Base-by-base conservation (phyloP, 345 rosid genomes). In the Geranium brycei region DNA sequence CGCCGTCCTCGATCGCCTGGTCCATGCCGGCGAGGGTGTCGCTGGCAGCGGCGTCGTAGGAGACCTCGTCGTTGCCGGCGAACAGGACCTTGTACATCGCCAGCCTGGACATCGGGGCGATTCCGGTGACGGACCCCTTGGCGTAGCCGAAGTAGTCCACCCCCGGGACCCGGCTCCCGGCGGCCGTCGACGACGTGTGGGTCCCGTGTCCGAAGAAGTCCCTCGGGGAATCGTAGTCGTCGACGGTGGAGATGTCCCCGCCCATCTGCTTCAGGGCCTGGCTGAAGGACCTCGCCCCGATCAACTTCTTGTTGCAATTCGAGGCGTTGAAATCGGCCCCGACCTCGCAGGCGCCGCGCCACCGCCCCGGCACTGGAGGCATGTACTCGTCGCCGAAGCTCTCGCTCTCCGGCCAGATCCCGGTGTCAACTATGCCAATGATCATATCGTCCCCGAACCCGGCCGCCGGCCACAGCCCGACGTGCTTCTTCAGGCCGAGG, bases 131-230 rank as follows among this genome's bases (percentile, higher is more conserved):
- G 3, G 77, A 73, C 31, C 84, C 86, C 66, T 72, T 16, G 1
- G 89, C 86, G 17, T 84, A 80, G 17, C 86, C 81, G 17, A 81
- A 84, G 68, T 80, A 80, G 55, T 67, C 79, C 23, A 64, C 80
- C 1, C 28, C 51, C 1, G 0, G 67, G 11, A 75, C 80, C 1
- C 58, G 69, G 58, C 78, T 71, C 12, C 83, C 89, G 3, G 78
- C 83, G 30, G 64, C 82, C 0, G 76, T 81, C 23, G 86, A 80
- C 7, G 84, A 76, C 31, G 81, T 78, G 69, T 78, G 86, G 31
- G 75, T 74, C 5, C 86, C 83, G 41, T 81, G 89, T 7, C 86
- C 89, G 65, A 40, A 28, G 63, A 1, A 80, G 28, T 78, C 89
- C 72, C 83, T 78, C 0, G 84, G 81, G 23, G 84, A 84, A 68